A percentile compares a stretch with the other conserved stretches of the same genome.
phyloP scores from a whole-genome alignment of 2,329 filamentous ascomycete genomes.

The Fusarium tjaetaba region DNA sequence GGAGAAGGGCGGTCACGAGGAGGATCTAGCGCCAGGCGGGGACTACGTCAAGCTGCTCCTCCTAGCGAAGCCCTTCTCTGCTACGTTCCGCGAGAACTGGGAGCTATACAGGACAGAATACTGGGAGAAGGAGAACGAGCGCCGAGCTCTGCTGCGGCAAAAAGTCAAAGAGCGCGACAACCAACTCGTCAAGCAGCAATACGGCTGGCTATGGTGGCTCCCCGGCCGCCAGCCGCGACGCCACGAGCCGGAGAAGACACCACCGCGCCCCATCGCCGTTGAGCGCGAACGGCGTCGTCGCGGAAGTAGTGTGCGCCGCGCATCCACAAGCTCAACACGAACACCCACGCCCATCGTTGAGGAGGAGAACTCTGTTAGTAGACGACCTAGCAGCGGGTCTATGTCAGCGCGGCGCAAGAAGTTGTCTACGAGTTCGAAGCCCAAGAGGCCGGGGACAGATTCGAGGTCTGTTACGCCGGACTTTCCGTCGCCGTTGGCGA shows the following conservation, averaged over 20 bases:
- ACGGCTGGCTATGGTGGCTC: conserved; percentile 87
- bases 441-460: conserved; percentile 58
- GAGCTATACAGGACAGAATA: conserved; percentile 93
- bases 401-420: conserved; percentile 64
- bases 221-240: conserved; percentile 65
- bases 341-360: conserved; percentile 62
- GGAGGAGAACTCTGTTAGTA: conserved; percentile 53
- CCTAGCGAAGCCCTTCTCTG: conserved; percentile 92
- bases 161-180: conserved; percentile 76
- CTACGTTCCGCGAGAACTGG: conserved; percentile 96
- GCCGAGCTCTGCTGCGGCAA: conserved; percentile 75
- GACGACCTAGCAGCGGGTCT: conserved; percentile 60
- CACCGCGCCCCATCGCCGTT: conserved; percentile 55
- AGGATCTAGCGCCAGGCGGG: conserved; percentile 89
- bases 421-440: conserved; percentile 53
- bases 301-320: conserved; percentile 62
- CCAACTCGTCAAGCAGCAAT: conserved; percentile 72
- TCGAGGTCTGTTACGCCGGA: conserved; percentile 66
- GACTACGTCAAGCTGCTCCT: conserved; percentile 92
- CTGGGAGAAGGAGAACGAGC: conserved; percentile 96
- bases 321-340: conserved; percentile 62
- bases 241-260: conserved; percentile 53
- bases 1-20: conserved; percentile 77
- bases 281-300: conserved; percentile 60
- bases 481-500: conserved; percentile 62